A percentile compares a stretch with the other conserved stretches of the same genome.
These are phyloP conservation scores for Cytospora piceicola DNA, from an alignment of 2,329 filamentous ascomycete genomes.

Conservation along the genomic window DNA sequence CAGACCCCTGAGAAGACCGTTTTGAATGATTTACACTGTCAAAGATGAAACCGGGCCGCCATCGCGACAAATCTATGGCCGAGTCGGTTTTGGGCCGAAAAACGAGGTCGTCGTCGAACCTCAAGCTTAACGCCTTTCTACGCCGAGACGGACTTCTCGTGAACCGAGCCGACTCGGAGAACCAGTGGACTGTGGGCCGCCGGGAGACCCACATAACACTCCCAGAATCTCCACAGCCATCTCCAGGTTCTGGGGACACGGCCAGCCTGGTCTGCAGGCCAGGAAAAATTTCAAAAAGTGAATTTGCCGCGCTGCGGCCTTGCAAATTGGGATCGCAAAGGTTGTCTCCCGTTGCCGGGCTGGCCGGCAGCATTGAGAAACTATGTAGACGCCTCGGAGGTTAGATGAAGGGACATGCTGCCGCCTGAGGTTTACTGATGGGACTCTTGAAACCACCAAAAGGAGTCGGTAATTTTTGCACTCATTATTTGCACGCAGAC, in stretches of 20 bases:
- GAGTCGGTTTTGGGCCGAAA: constrained; percentile 27
- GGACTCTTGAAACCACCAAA: background rate
- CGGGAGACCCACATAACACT: constrained; percentile 16
- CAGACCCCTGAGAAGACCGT: background rate
- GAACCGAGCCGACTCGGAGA: constrained; percentile 25
- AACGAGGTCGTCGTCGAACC: constrained; percentile 22
- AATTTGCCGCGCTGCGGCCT: constrained; percentile 26
- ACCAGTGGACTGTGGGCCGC: constrained; percentile 13
- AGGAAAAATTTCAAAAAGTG: constrained; percentile 23
- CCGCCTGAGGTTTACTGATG: background rate
- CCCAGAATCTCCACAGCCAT: constrained; percentile 1
- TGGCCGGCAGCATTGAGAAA: background rate
- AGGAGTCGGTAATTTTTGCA: background rate
- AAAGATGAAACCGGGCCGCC: constrained; percentile 16
- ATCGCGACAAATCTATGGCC: constrained; percentile 22
- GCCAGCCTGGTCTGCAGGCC: constrained; percentile 26
- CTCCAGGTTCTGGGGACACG: constrained; percentile 5
- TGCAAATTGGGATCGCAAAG: constrained; percentile 5
- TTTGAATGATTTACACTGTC: constrained; percentile 11
- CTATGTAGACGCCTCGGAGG: background rate
- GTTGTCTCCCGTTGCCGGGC: constrained; percentile 7
- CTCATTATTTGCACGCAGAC: background rate
- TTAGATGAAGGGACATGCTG: background rate
- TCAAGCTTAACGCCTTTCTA: constrained; percentile 31
- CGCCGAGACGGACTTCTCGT: constrained; percentile 32